Conservation (phyloP, 352 stramenopile genomes). For the Phytophthora pisi region DNA sequence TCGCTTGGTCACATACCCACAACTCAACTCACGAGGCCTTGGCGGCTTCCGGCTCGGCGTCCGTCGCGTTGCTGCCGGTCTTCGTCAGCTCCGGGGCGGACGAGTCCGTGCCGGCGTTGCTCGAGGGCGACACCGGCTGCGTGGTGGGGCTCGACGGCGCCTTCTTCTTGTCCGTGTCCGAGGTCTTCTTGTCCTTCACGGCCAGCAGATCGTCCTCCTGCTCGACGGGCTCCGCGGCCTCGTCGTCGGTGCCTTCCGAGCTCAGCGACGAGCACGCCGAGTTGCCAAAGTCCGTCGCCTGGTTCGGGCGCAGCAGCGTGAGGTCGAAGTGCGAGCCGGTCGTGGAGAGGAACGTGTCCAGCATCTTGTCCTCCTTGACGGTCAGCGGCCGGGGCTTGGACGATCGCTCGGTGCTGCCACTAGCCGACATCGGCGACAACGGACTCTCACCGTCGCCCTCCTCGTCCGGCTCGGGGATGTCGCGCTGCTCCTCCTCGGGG, state of each 20-base stretch:
- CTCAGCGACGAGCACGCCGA: conserved; percentile 69
- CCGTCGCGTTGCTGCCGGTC: conserved; percentile 23
- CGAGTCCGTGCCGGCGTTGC: conserved; percentile 28
- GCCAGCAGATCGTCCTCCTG: conserved; percentile 32
- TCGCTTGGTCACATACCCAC: conserved; percentile 20
- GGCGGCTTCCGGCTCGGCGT: conserved; percentile 20
- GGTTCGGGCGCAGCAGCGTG: conserved; percentile 68
- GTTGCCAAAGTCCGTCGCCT: conserved; percentile 69
- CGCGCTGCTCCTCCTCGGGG: conserved; percentile 54
- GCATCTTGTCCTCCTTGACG: conserved; percentile 41
- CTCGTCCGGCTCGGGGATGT: conserved; percentile 44
- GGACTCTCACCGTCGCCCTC: conserved; percentile 36
- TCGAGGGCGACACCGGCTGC: conserved; percentile 34
- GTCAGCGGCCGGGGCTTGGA: conserved; percentile 27
- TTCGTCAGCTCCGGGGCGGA: conserved; percentile 27
- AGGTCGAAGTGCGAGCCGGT: conserved; percentile 77
- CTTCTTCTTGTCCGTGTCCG: conserved; percentile 20
- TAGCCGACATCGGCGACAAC: conserved; percentile 32
- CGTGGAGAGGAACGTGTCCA: conserved; percentile 53
- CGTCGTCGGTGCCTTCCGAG: conserved; percentile 37
- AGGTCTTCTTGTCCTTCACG: conserved; percentile 10
- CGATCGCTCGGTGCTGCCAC: conserved; percentile 25
- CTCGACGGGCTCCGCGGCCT: conserved; percentile 40
- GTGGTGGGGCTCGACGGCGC: conserved; percentile 17
- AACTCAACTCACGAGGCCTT: conserved; percentile 34